phyloP scores from a whole-genome alignment of 2,329 filamentous ascomycete genomes.

The Claviceps monticola region DNA sequence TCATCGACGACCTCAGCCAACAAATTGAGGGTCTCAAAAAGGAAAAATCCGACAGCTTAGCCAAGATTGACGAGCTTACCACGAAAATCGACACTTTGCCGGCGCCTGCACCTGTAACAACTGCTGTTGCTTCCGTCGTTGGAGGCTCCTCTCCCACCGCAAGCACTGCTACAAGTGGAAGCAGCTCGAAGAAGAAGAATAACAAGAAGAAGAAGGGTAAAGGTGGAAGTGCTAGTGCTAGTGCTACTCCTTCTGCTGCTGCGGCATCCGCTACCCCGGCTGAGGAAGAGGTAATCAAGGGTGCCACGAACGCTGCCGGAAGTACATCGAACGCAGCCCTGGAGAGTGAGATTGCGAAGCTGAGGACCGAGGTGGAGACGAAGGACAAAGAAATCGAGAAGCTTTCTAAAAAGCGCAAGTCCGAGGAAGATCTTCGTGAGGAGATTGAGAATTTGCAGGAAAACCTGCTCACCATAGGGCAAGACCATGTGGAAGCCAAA shows the following conservation, averaged over 20 bases:
- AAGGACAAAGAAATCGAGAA: constrained; percentile 63
- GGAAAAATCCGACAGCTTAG: constrained; percentile 18
- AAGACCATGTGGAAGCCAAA: constrained; percentile 74
- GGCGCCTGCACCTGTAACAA: constrained; percentile 8
- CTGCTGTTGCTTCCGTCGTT: constrained; percentile 10
- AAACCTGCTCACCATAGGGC: constrained; percentile 63
- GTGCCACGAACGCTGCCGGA: neutral
- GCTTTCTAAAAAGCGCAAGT: constrained; percentile 55
- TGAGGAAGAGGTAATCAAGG: constrained; percentile 19
- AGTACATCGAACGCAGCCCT: constrained; percentile 24
- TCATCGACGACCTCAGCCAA: constrained; percentile 22
- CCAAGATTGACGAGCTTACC: constrained; percentile 26
- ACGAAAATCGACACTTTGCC: constrained; percentile 26
- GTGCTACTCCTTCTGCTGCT: neutral
- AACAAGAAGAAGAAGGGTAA: constrained; percentile 91
- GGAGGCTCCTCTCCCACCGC: constrained; percentile 10
- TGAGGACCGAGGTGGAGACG: constrained; percentile 40
- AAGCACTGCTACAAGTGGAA: constrained; percentile 9
- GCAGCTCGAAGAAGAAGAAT: constrained; percentile 47
- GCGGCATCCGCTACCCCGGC: constrained; percentile 17
- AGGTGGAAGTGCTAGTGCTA: constrained; percentile 27
- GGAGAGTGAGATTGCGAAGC: constrained; percentile 33
- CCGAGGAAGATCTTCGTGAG: constrained; percentile 66
- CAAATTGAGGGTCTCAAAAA: constrained; percentile 24
- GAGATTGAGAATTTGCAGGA: constrained; percentile 78